A percentile compares a stretch with the other conserved stretches of the same genome.
Conservation (phyloP, 2,329 filamentous ascomycete genomes). For the Lasiodiplodia theobromae region DNA sequence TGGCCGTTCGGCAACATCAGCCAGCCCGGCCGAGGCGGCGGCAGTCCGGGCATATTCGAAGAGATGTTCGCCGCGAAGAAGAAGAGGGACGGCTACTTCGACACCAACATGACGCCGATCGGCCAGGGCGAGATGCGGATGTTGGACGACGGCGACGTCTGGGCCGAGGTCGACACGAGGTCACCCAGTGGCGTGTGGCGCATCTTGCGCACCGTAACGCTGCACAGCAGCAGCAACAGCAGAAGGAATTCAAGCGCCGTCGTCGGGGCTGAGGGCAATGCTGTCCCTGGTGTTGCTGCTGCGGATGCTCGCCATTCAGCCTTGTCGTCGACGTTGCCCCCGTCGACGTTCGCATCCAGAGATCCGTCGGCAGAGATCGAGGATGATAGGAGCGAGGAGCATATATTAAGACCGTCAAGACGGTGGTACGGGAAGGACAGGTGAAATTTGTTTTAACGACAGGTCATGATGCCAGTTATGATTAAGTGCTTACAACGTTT, state of each 20-base stretch:
- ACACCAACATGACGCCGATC: not conserved
- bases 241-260: not conserved
- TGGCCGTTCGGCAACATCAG: constrained; percentile 26
- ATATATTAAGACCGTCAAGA: not conserved
- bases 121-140: not conserved
- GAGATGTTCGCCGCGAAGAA: not conserved
- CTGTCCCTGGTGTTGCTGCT: not conserved
- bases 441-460: not conserved
- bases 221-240: not conserved
- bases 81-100: not conserved
- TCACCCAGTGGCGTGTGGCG: not conserved
- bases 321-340: not conserved
- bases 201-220: constrained; percentile 1
- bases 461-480: not conserved
- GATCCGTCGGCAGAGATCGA: not conserved
- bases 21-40: not conserved
- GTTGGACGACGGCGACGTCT: constrained; percentile 5
- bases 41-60: not conserved
- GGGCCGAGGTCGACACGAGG: constrained; percentile 6
- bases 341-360: not conserved
- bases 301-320: not conserved
- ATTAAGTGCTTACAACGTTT: not conserved
- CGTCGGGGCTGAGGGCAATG: not conserved
- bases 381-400: constrained; percentile 1
- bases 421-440: not conserved